Conservation (phyloP, 768 basidiomycete species). For the Chalciporus sphaerocephalus region DNA sequence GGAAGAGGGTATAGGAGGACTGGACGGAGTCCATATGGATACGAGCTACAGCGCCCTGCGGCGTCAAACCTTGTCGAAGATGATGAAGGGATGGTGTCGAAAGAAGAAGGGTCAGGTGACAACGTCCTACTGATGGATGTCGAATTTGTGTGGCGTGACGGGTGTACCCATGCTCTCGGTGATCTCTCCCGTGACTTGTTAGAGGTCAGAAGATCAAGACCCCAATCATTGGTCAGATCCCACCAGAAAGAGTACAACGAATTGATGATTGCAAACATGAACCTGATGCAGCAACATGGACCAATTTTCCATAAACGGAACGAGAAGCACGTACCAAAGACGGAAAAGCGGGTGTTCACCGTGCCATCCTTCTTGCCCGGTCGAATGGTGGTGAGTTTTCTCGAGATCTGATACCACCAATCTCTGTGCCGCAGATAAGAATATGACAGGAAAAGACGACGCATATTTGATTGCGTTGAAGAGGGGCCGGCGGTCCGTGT, state of each 20-base stretch:
- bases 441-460: conserved; percentile 93
- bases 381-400: conserved; percentile 43
- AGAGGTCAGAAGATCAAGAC: conserved; percentile 66
- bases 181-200: conserved; percentile 29
- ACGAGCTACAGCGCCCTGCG: conserved; percentile 19
- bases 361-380: conserved; percentile 53
- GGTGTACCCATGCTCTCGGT: conserved; percentile 44
- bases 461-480: conserved; percentile 96
- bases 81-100: conserved; percentile 13
- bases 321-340: conserved; percentile 58
- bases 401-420: conserved; percentile 59
- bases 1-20: conserved; percentile 75
- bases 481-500: conserved; percentile 67
- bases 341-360: conserved; percentile 77
- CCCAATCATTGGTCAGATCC: conserved; percentile 99
- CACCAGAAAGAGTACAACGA: conserved; percentile 98
- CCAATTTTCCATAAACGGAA: background rate
- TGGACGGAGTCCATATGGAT: conserved; percentile 72
- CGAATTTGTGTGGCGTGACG: conserved; percentile 40
- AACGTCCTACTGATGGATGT: conserved; percentile 19
- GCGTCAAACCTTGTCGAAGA: conserved; percentile 13
- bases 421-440: conserved; percentile 87
- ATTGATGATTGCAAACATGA: conserved; percentile 80
- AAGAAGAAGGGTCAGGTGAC: conserved; percentile 3
- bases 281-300: conserved; percentile 43